Base-by-base conservation (phyloP, 1,139 yeast genomes). In the Blastobotrys proliferans region DNA sequence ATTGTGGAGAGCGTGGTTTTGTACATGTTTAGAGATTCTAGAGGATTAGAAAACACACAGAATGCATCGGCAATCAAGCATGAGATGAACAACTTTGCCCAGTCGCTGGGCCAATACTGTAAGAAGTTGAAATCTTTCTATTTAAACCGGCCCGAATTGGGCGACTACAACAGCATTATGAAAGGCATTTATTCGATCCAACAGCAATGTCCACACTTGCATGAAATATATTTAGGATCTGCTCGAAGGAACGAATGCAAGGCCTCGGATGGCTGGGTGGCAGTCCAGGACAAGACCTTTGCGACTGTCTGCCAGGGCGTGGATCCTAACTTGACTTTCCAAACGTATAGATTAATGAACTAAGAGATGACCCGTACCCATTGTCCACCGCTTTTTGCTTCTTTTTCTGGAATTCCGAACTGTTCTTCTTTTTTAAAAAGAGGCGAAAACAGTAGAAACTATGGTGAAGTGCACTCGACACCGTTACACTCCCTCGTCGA, bases 191-290 rank as follows among this genome's bases (percentile, higher is more conserved):
- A 16, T 2, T n/a, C 16, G 3, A 38, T 38, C 21, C 19, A 24
- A 3, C 17, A 21, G 4, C 43, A 35, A 30, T 22, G 43, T 13
- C 43, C 38, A 5, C 33, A 29, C 19, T 14, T 35, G 3, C 17
- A 34, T 5, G 40, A 35, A 13, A 28, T 35, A 10, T 40, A 40
- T 17, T 31, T 40, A 4, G 43, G 35, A 6, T 28, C 34, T 14
- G 38, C 39, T 17, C 29, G 38, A 14, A 39, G 36, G 13, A 20
- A 38, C n/a, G 41, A 40, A 29, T 40, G 43, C 20, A 22, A 21
- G n/a, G 29, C 27, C 2, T 22, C 28, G 18, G 43, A 40, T 19
- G 43, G 43, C 6, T 40, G 43, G 43, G 27, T n/a, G 6, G 18
- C 19, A 3, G 39, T 40, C 3, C 27, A 33, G 21, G 36, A 29